Evolutionary conservation across 768 basidiomycete species (phyloP).

Genomic region (Russula griseocarnosa): DNA sequence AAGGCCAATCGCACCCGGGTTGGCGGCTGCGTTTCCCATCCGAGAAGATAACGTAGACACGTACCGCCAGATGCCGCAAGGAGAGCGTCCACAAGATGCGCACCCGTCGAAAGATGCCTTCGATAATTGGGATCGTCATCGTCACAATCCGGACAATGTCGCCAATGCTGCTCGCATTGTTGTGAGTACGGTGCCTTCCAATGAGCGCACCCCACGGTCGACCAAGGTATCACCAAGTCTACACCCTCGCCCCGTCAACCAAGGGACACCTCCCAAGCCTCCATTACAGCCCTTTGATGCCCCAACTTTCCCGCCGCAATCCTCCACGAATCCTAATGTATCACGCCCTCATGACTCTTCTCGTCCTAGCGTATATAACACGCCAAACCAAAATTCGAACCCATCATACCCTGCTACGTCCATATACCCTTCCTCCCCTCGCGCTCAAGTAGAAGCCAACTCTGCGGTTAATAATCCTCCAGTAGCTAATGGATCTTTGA

Average conservation of each 20-base stretch:
- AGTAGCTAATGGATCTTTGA: constrained; percentile 20
- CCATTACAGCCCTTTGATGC: constrained; percentile 6
- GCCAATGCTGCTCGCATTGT: not conserved
- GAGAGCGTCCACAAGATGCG: constrained; percentile 12
- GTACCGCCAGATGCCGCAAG: constrained; percentile 13
- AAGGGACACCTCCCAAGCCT: constrained; percentile 26
- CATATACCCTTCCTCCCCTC: constrained; percentile 26
- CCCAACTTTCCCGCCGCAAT: constrained; percentile 2
- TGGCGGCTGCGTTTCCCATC: constrained; percentile 26
- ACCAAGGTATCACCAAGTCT: constrained; percentile 26
- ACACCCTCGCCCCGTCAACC: constrained; percentile 22
- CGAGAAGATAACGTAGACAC: constrained; percentile 23
- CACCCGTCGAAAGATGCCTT: constrained; percentile 4
- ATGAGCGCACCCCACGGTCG: constrained; percentile 25
- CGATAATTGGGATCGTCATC: constrained; percentile 20
- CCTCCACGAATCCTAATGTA: constrained; percentile 4
- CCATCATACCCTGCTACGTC: constrained; percentile 25
- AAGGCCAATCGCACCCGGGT: constrained; percentile 19
- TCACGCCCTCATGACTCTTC: constrained; percentile 23
- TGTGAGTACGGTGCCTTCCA: constrained; percentile 20
- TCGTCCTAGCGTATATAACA: constrained; percentile 17
- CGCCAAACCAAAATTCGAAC: constrained; percentile 17
- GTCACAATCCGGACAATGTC: constrained; percentile 12
- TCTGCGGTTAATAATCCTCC: constrained; percentile 11
- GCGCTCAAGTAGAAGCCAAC: constrained; percentile 24